phyloP scores from a whole-genome alignment of 2,329 filamentous ascomycete species.

The Metarhizium brunneum region DNA sequence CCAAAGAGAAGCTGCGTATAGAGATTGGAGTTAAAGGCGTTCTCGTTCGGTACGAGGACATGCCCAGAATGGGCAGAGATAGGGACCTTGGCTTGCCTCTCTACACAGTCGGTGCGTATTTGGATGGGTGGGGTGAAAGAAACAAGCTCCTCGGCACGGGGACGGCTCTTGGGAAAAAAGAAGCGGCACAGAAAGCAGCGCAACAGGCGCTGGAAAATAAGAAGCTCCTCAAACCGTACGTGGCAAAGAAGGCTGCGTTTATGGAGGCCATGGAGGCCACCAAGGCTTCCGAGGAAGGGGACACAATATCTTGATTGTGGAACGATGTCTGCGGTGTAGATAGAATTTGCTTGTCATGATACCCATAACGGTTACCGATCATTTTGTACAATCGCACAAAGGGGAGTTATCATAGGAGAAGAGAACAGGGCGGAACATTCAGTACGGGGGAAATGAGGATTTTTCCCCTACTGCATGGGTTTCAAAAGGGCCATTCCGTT shows the following conservation, averaged over 20 bases:
- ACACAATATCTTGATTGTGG: neutral
- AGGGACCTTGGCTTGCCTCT: conserved; percentile 43
- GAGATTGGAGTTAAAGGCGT: conserved; percentile 47
- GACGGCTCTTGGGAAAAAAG: conserved; percentile 55
- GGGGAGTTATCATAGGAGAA: neutral
- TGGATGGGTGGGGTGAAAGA: conserved; percentile 61
- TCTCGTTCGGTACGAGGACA: conserved; percentile 51
- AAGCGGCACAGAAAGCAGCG: conserved; percentile 61
- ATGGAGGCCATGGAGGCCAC: conserved; percentile 25
- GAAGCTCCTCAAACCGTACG: conserved; percentile 46
- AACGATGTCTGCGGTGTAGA: conserved; percentile 3
- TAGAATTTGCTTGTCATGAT: neutral
- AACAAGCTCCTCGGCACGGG: conserved; percentile 54
- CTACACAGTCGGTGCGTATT: conserved; percentile 54
- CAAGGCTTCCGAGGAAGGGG: conserved; percentile 7
- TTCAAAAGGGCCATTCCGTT: neutral
- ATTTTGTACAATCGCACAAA: neutral
- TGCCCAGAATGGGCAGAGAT: conserved; percentile 42
- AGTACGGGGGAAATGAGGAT: neutral
- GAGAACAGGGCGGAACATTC: neutral
- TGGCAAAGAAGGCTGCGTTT: conserved; percentile 37
- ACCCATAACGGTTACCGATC: neutral
- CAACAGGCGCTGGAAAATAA: conserved; percentile 54
- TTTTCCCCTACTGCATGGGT: neutral
- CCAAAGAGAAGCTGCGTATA: conserved; percentile 22